Conservation (phyloP, 176 grass and related monocot genomes). For the Oryza glumipatula region DNA sequence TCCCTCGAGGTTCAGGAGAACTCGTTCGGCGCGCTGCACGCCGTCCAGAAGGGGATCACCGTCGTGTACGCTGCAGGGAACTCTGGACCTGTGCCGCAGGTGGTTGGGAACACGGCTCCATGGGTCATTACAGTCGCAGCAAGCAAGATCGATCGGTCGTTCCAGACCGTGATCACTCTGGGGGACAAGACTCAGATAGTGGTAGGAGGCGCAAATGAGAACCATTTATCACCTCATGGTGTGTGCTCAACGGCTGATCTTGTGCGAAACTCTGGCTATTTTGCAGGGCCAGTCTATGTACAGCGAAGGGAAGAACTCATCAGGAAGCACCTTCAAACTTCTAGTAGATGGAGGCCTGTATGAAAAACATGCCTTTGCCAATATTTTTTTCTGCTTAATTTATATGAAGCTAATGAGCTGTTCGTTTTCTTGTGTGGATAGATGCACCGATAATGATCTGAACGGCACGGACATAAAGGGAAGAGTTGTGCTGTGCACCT, state of each 20-base stretch:
- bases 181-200: constrained; percentile 38
- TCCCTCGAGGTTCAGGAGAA: not conserved
- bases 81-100: not conserved
- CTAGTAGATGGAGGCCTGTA: not conserved
- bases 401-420: not conserved
- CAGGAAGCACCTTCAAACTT: not conserved
- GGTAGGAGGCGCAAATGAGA: not conserved
- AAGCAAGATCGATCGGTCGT: constrained; percentile 40
- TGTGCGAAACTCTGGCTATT: not conserved
- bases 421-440: not conserved
- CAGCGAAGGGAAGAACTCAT: not conserved
- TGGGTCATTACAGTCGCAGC: constrained; percentile 48
- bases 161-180: constrained; percentile 29
- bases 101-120: not conserved
- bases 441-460: constrained; percentile 18
- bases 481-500: constrained; percentile 1
- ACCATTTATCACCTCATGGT: not conserved
- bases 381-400: not conserved
- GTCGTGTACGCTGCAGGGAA: constrained; percentile 1
- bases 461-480: constrained; percentile 30
- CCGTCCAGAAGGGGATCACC: constrained; percentile 39
- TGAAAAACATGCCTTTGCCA: not conserved
- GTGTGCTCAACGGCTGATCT: not conserved
- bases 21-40: constrained; percentile 31
- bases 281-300: constrained; percentile 48